Evolutionary conservation across 2,329 filamentous ascomycete species (phyloP), one percentile per base, ranked within the genome.

Genomic region (Biscogniauxia sp.): DNA sequence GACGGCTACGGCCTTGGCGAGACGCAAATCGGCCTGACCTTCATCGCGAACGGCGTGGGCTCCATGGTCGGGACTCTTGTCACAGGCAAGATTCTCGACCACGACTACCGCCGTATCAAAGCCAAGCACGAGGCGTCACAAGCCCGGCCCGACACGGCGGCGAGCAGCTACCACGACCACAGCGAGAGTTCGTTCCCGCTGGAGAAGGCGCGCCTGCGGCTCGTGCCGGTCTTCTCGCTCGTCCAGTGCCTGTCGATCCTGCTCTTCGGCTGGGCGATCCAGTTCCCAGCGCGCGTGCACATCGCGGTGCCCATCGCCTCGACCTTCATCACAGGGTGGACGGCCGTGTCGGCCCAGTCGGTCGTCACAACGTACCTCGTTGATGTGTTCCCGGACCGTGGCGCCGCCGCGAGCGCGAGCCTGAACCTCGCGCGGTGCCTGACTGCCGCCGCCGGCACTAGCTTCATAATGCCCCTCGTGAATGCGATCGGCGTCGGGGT

Each of bases 31-130:
- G 82, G 81, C 0, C 69, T 84, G 1, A 79, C 79, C 0, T 86
- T 84, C 60, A 78, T 86, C 1, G 80, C 82, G 20, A 84, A 84
- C 23, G 84, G 84, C 0, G 77, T 78, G 0, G 83, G 84, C 0
- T 83, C 80, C 19, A 83, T 85, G 64, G 67, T 83, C 2, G 83
- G 82, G 1, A 84, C 81, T 0, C 69, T 84, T 0, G 66, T 81
- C 11, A 82, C 79, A 0, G 83, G 84, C 19, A 83, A 78, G 54
- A 73, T 85, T 32, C 75, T 86, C 0, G 79, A 86, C 62, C 59
- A 70, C 17, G 80, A 86, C 58, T 86, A 85, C 65, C 74, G 72
- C 1, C 75, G 76, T 0, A 73, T 79, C 50, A 78, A 78, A 52
- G 54, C 64, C 5, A 74, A 61, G 20, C 66, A 71, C 32, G 70